Conservation (phyloP, 2,329 filamentous ascomycete species). For the Parastagonospora nodorum region DNA sequence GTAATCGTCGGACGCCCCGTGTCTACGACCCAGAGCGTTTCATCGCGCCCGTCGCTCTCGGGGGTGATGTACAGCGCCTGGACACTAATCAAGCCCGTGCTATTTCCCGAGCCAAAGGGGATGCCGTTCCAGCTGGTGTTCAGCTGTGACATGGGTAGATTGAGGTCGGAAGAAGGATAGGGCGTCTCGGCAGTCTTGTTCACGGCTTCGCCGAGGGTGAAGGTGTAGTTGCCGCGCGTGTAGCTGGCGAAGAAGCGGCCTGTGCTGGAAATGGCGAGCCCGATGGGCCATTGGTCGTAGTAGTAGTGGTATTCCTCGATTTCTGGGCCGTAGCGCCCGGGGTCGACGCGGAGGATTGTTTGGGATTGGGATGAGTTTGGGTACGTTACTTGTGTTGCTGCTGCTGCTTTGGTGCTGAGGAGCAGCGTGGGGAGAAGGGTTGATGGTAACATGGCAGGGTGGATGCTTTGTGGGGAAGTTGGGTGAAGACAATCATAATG, state of each 20-base stretch:
- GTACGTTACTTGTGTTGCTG: slow-evolving; percentile 13
- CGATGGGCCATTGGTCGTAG: slow-evolving; percentile 55
- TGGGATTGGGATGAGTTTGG: slow-evolving; percentile 29
- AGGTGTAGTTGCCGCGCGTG: slow-evolving; percentile 53
- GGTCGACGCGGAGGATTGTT: slow-evolving; percentile 51
- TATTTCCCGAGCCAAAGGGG: slow-evolving; percentile 53
- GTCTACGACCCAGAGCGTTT: slow-evolving; percentile 57
- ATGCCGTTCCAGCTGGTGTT: slow-evolving; percentile 50
- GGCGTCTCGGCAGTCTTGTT: slow-evolving; percentile 55
- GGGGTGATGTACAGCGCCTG: slow-evolving; percentile 58
- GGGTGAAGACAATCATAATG: not conserved
- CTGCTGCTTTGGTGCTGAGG: not conserved
- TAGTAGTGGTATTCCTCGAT: slow-evolving; percentile 56
- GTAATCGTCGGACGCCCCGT: slow-evolving; percentile 51
- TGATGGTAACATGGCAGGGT: no score
- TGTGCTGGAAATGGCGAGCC: slow-evolving; percentile 55
- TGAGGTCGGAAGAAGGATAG: slow-evolving; percentile 51
- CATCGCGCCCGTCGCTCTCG: slow-evolving; percentile 38
- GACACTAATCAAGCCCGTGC: slow-evolving; percentile 53
- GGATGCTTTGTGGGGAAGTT: not conserved
- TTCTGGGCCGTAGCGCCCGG: slow-evolving; percentile 54
- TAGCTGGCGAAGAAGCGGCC: slow-evolving; percentile 59
- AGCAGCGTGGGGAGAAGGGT: no score
- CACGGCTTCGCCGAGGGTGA: slow-evolving; percentile 54
- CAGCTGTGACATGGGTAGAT: slow-evolving; percentile 54